These are phyloP conservation scores for Neoboletus brunneissimus DNA, from an alignment of 768 basidiomycete species.

Conservation along the genomic window DNA sequence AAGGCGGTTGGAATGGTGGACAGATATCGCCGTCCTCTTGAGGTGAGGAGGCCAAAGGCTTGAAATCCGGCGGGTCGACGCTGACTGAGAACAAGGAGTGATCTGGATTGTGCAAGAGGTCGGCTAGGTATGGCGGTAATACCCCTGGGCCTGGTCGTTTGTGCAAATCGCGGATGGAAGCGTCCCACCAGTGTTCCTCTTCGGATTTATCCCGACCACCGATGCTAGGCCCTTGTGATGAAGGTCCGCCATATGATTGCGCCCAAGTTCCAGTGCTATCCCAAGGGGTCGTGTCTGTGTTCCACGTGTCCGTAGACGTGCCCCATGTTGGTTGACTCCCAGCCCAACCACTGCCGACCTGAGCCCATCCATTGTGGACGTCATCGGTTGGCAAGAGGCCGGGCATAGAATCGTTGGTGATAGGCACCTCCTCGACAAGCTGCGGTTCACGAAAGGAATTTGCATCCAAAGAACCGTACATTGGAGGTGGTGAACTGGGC, in stretches of 20 bases:
- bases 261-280: slow-evolving; percentile 24
- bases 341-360: slow-evolving; percentile 14
- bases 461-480: slow-evolving; percentile 21
- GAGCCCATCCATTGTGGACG: slow-evolving; percentile 21
- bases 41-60: slow-evolving; percentile 19
- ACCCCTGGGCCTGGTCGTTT: slow-evolving; percentile 69
- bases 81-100: slow-evolving; percentile 69
- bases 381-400: slow-evolving; percentile 37
- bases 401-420: slow-evolving; percentile 36
- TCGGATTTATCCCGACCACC: slow-evolving; percentile 59
- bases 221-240: slow-evolving; percentile 41
- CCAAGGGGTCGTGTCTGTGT: slow-evolving; percentile 24
- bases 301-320: slow-evolving; percentile 19
- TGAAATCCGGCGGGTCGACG: slow-evolving; percentile 35
- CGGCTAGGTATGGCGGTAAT: slow-evolving; percentile 64
- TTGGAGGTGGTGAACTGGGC: slow-evolving; percentile 27
- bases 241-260: slow-evolving; percentile 17
- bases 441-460: slow-evolving; percentile 54
- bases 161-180: slow-evolving; percentile 40
- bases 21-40: slow-evolving; percentile 17
- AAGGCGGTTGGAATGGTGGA: slow-evolving; percentile 37
- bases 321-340: slow-evolving; percentile 13
- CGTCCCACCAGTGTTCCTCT: slow-evolving; percentile 71
- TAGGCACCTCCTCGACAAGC: slow-evolving; percentile 44
- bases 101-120: slow-evolving; percentile 66